Base-by-base conservation (phyloP, 495 filamentous ascomycete species). In the Achaetomiella virescens region DNA sequence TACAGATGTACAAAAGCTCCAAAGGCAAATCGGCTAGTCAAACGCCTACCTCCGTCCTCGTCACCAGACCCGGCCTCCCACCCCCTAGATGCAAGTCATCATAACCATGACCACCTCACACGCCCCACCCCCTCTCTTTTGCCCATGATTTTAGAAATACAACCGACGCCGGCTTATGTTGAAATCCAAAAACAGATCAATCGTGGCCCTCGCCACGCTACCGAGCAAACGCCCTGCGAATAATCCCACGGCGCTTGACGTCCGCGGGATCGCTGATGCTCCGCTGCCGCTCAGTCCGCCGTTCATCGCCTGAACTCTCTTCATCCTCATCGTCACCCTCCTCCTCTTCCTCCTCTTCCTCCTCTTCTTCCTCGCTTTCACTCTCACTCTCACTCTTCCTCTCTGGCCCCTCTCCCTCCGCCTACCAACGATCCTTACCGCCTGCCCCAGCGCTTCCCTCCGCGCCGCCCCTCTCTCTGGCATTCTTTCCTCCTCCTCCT, bases 221-320 rank as follows among this genome's bases (percentile, higher is more conserved):
- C 31, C 58, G 35, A 20, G 52, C 51, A 49, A 58, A 51, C 44
- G 57, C 52, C 15, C 47, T 58, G 21, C 27, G 27, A 31, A 52
- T 60, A 6, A 52, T 2, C 24, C 46, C 52, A 53, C 63, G 60
- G 10, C 56, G 67, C 52, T 66, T 67, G 17, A 71, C 33, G 0
- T 73, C 72, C 10, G 65, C 62, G 20, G 75, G 72, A 25, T 75
- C 75, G 44, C 73, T 80, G 36, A 81, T 69, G 42, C 79, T 82
- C 53, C 77, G 62, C 57, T 79, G 77, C 46, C 78, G 62, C 50
- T 78, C 79, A 1, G 77, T 79, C 29, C 74, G 67, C 41, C 74
- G 68, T 53, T 78, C 75, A 43, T 78, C 73, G 0, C 70, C 70
- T 7, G 73, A 76, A 48, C 67, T 74, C 15, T 61, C 68, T 1